Percentiles rank a stretch among this genome's conserved stretches.
These are phyloP conservation scores for Penicillium parvum DNA, from an alignment of 495 filamentous ascomycete genomes.

Conservation along the genomic window DNA sequence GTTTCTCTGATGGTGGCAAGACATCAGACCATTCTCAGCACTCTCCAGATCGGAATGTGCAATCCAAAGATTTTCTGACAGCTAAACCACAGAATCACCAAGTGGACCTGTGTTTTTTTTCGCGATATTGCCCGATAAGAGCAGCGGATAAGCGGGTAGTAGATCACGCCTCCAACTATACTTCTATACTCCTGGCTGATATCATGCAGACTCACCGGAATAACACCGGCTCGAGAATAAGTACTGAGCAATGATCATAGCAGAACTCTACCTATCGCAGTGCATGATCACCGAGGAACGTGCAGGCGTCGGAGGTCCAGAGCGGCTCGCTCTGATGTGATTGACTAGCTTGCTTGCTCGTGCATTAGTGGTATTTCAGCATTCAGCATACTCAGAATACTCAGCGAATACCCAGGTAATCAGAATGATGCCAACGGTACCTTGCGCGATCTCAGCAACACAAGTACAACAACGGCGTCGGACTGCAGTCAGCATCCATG, in stretches of 20 bases:
- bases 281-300: slow-evolving; percentile 20
- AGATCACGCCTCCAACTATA: too few relatives aligned
- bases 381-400: background rate
- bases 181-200: background rate
- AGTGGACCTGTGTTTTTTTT: slow-evolving; percentile 10
- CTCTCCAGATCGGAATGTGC: too few relatives aligned
- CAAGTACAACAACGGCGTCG: slow-evolving; percentile 6
- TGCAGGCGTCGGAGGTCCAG: slow-evolving; percentile 15
- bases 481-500: too few relatives aligned
- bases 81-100: background rate
- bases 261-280: slow-evolving; percentile 16
- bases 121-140: slow-evolving; percentile 18
- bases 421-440: too few relatives aligned
- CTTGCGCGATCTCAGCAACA: slow-evolving; percentile 5
- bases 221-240: slow-evolving; percentile 18
- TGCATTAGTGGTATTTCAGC: slow-evolving; percentile 26
- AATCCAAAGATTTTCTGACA: too few relatives aligned
- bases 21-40: too few relatives aligned
- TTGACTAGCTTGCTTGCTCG: slow-evolving; percentile 16
- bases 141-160: too few relatives aligned
- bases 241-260: slow-evolving; percentile 9
- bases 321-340: slow-evolving; percentile 26
- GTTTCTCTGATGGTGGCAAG: too few relatives aligned
- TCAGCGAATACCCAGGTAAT: too few relatives aligned
- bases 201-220: slow-evolving; percentile 17